Base-by-base conservation (phyloP, 1,139 yeast genomes). In the Lodderomyces parapsilosis region DNA sequence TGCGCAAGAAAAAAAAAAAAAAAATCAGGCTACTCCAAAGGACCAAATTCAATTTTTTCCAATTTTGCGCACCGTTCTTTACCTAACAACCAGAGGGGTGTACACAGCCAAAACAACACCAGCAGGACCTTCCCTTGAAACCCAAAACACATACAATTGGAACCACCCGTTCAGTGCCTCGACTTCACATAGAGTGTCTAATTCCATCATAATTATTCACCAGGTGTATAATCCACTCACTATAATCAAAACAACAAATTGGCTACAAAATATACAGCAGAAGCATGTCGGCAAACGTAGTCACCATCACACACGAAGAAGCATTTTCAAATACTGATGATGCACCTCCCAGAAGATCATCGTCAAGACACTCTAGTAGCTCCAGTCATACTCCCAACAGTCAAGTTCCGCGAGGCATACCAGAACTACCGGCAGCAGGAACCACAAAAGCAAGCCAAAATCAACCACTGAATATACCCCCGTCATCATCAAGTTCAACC, bases 401-500 rank as follows among this genome's bases (percentile, higher is more conserved):
- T 34, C 19, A 19, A 14, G 18, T 34, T 20, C 37, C 37, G 6
- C 11, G 37, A 20, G 19, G 13, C 17, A 24, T 34, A 22, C 25
- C 25, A 13, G 37, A 34, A 8, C 40, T 40, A 28, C 41, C 48
- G 11, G 28, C 38, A 23, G 23, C 15, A 11, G 25, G n/a, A n/a
- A n/a, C 35, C 15, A 32, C 39, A 36, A 27, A 32, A 20, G n/a
- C 36, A 11, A 35, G 4, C 35, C 6, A 17, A 17, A 11, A 19
- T 13, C 33, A 15, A 15, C 8, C 33, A 30, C 33, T 8, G 33
- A 30, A 14, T 30, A 30, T 39, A 19, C 36, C 42, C 13, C 10
- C 39, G 9, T 31, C 43, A 7, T 18, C 42, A n/a, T 18, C 46
- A 13, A 18, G 40, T n/a, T 15, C 43, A 36, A 19, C 38, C 15